phyloP scores from a whole-genome alignment of 495 filamentous ascomycete genomes.

The Stereocaulon alpinum region DNA sequence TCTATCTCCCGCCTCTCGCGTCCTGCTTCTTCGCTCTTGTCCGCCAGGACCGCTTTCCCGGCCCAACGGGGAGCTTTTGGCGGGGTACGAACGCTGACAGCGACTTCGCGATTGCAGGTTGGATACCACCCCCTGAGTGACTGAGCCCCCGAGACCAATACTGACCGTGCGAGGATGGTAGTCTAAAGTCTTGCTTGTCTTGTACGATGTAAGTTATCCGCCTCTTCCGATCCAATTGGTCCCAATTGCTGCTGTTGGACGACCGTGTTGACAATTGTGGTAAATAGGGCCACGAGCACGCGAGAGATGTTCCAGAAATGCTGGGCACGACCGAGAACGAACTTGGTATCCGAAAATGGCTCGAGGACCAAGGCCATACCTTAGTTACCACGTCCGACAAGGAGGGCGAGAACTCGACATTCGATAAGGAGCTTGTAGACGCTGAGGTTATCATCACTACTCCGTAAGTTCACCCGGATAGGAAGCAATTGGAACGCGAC shows the following conservation, averaged over 20 bases:
- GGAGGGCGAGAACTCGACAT: constrained; percentile 83
- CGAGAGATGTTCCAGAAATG: constrained; percentile 67
- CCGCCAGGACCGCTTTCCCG: constrained; percentile 27
- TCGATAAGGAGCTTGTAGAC: constrained; percentile 91
- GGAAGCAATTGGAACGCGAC: not conserved
- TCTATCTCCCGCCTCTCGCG: constrained; percentile 48
- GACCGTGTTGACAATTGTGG: not conserved
- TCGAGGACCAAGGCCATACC: constrained; percentile 90
- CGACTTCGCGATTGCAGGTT: constrained; percentile 26
- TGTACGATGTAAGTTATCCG: constrained; percentile 57
- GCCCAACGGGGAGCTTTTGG: constrained; percentile 25
- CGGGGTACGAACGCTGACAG: constrained; percentile 34
- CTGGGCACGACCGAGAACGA: constrained; percentile 97
- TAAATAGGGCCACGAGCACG: constrained; percentile 54
- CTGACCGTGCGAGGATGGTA: constrained; percentile 51
- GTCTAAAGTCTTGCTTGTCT: constrained; percentile 65
- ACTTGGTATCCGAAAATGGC: constrained; percentile 90
- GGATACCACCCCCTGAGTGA: constrained; percentile 3
- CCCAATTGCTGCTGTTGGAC: not conserved
- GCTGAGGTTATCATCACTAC: constrained; percentile 99
- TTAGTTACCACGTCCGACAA: constrained; percentile 96
- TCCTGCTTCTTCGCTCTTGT: constrained; percentile 46
- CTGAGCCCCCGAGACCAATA: constrained; percentile 10
- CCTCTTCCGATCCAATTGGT: not conserved
- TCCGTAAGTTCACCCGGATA: constrained; percentile 50